A percentile compares a stretch with the other conserved stretches of the same genome.
Conservation (phyloP, 805 yeast species). For the Maudiozyma barnettii region DNA sequence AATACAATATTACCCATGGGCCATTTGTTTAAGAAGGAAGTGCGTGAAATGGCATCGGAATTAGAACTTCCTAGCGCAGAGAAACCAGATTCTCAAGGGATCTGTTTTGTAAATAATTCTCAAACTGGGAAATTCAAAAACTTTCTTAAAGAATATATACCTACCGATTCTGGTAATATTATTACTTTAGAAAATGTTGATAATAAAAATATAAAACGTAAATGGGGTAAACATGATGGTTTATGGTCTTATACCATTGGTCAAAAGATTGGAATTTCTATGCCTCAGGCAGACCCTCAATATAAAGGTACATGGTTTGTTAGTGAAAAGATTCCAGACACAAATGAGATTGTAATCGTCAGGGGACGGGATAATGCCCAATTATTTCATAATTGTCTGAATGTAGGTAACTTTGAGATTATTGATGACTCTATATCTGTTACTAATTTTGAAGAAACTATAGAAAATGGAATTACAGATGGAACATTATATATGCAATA, state of each 20-base stretch:
- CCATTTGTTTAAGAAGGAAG: conserved; percentile 61
- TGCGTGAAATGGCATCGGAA: conserved; percentile 55
- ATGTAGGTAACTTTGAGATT: conserved; percentile 31
- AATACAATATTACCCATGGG: conserved; percentile 74
- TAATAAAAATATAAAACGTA: conserved; percentile 45
- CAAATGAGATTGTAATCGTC: conserved; percentile 73
- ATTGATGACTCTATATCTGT: conserved; percentile 1
- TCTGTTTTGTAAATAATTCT: conserved; percentile 72
- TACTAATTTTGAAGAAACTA: background rate
- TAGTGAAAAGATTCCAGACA: conserved; percentile 51
- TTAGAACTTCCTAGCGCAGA: conserved; percentile 48
- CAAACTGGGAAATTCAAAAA: conserved; percentile 56
- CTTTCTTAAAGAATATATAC: conserved; percentile 67
- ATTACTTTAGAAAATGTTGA: conserved; percentile 31
- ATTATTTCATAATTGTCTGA: conserved; percentile 39
- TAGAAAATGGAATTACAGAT: background rate
- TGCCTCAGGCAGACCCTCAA: conserved; percentile 83
- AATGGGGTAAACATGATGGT: conserved; percentile 79
- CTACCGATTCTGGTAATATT: conserved; percentile 67
- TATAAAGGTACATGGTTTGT: conserved; percentile 82
- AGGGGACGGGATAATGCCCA: conserved; percentile 52
- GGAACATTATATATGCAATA: conserved; percentile 44
- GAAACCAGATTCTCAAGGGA: conserved; percentile 92
- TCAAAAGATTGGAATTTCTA: conserved; percentile 56
- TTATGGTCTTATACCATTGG: conserved; percentile 95